phyloP scores from a whole-genome alignment of 345 rosid species.

The Noccaea caerulescens region DNA sequence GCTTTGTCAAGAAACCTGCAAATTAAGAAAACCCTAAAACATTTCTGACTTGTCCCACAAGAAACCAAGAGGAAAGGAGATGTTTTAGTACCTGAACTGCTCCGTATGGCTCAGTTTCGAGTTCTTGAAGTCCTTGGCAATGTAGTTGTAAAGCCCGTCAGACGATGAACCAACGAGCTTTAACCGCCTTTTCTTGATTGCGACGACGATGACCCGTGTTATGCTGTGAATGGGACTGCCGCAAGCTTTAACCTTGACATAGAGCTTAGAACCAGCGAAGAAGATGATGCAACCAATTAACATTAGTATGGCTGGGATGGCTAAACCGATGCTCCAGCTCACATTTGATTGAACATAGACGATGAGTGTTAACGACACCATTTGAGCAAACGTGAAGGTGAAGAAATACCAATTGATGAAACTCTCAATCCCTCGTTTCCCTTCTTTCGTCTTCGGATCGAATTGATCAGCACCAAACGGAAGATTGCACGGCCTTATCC shows the following conservation, averaged over 20 bases:
- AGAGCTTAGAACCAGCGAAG: conserved; percentile 67
- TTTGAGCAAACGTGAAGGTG: conserved; percentile 77
- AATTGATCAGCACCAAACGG: conserved; percentile 86
- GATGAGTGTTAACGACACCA: conserved; percentile 69
- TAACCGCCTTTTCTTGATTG: conserved; percentile 57
- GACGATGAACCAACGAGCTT: conserved; percentile 42
- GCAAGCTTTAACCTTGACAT: conserved; percentile 67
- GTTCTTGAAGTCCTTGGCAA: conserved; percentile 38
- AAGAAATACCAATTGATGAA: conserved; percentile 89
- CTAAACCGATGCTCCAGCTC: conserved; percentile 80
- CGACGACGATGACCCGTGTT: conserved; percentile 51
- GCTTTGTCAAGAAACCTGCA: conserved; percentile 67
- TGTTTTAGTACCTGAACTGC: conserved; percentile 39
- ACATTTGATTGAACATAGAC: conserved; percentile 73
- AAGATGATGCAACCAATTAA: conserved; percentile 58
- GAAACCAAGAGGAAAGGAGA: background rate
- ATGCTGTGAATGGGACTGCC: conserved; percentile 78
- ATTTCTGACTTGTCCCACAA: background rate
- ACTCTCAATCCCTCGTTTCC: conserved; percentile 72
- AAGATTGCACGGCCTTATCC: conserved; percentile 73
- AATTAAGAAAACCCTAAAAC: conserved; percentile 12
- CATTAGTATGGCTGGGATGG: conserved; percentile 72
- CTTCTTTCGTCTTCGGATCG: conserved; percentile 61
- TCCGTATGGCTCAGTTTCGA: conserved; percentile 43
- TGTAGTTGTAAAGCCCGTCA: conserved; percentile 36